Percentiles rank a stretch among this genome's conserved stretches.
Evolutionary conservation across 2,329 filamentous ascomycete species (phyloP).

Genomic region (Botryotinia narcissicola): DNA sequence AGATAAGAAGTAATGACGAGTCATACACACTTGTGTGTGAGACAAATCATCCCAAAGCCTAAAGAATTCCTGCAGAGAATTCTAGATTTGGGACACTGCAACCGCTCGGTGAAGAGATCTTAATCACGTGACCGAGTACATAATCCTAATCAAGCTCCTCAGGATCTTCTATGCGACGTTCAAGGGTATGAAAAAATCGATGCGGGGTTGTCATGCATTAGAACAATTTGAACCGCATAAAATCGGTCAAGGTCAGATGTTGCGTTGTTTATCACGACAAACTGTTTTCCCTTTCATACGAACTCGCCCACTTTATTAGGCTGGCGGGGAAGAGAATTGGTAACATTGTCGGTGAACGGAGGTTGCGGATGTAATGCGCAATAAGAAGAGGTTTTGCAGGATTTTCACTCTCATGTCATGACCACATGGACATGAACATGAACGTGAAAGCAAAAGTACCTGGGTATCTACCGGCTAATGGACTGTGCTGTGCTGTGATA

Average conservation of each 20-base stretch:
- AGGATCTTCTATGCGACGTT: background rate
- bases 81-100: background rate
- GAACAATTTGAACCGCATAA: constrained; percentile 15
- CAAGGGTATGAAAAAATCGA: constrained; percentile 12
- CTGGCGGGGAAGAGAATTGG: background rate
- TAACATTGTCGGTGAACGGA: constrained; percentile 18
- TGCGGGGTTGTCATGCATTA: constrained; percentile 12
- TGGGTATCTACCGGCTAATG: constrained; percentile 5
- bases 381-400: background rate
- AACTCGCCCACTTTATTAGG: constrained; percentile 19
- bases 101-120: background rate
- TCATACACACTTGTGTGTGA: background rate
- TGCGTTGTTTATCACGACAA: constrained; percentile 17
- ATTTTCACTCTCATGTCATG: constrained; percentile 9
- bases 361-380: constrained; percentile 8
- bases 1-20: background rate
- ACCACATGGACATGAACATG: constrained; percentile 12
- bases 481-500: background rate
- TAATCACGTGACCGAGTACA: background rate
- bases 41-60: background rate
- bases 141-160: background rate
- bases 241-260: constrained; percentile 18
- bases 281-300: constrained; percentile 3
- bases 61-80: background rate
- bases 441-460: background rate